Evolutionary conservation across 2,329 filamentous ascomycete species (phyloP), one percentile per base, ranked within the genome.

Genomic region (Ophiostoma fasciatum): DNA sequence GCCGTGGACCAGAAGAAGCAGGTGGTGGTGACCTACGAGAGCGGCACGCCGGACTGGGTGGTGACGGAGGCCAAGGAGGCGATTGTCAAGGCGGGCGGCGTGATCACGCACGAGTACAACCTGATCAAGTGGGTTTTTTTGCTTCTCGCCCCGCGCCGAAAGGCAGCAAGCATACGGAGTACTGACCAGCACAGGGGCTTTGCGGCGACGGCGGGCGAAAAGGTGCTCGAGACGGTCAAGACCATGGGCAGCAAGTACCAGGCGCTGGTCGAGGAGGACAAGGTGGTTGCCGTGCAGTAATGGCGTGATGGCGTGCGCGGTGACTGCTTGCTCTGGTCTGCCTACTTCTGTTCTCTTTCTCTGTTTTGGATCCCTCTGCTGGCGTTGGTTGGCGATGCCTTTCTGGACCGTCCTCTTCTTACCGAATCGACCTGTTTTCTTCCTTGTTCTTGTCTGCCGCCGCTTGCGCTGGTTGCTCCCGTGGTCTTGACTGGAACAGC

Each of bases 11-110:
- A 64, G 43, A 69, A 76, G 51, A 82, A 83, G 56, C 71, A 74
- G 25, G 74, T 92, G 44, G 76, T 94, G 48, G 66, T 94, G 49
- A 82, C 71, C 50, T 94, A 84, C 52, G 74, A 79, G 18, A 62
- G 75, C 35, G 66, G 72, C 32, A 79, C 75, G 12, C 78, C 83
- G 15, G 62, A 78, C 44, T 66, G 63, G 25, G 61, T 92, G 25
- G 55, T 94, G 22, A 61, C 74, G 17, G 57, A 80, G 38, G 84
- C 82, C 30, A 90, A 79, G 63, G 58, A 78, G 28, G 70, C 72
- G 3, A 76, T 94, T 48, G 58, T 64, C 35, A 63, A 75, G 31
- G 76, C 75, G 27, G 82, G 82, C 33, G 83, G 82, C 27, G 58
- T 71, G 33, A 83, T 94, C 48, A 90, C 80, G 17, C 83, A 92